Evolutionary conservation across 805 yeast genomes (phyloP), one percentile per base, ranked within the genome.

Genomic region (Millerozyma acaciae): DNA sequence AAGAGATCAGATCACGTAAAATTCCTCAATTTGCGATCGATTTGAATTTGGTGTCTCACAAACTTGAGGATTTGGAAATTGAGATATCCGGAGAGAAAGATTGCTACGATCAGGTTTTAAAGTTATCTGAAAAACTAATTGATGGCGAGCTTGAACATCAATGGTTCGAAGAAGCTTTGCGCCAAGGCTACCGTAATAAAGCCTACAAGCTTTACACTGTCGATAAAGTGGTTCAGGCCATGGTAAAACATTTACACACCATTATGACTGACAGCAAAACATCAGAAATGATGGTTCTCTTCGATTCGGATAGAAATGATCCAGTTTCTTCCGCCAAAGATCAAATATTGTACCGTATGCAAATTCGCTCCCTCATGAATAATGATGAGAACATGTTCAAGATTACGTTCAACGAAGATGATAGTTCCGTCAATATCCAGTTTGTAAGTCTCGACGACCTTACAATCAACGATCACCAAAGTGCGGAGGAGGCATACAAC

Each of bases 151-250:
- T 93, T 30, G 99, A 93, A 51, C 95, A 86, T 42, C 93, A 83
- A 57, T 80, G 88, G 83, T 94, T 84, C 57, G 99, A 93, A 64
- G 98, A 93, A 59, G 76, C 95, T 12, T 62, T 93, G 38, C 85
- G 99, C 42, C 97, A 90, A 67, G 96, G 94, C 0, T 93, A 84
- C 65, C 76, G 93, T 51, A 93, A 90, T 62, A 82, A 80, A 41
- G 98, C 97, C 0, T 93, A 84, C 66, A 87, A 87, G 56, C 62
- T 93, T 36, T 90, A 88, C 64, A 90, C 97, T 1, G 74, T 93
- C 40, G 97, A 93, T 57, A 93, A 89, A 62, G 95, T 89, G 16
- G 76, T 88, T 14, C 95, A 87, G 51, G 59, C 70, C 3, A 44
- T 66, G 53, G 65, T 66, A 8, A 93, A 93, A 57, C 96, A 93